Conservation (phyloP, 177 flowering plant genomes). For the Vitis hybrid region DNA sequence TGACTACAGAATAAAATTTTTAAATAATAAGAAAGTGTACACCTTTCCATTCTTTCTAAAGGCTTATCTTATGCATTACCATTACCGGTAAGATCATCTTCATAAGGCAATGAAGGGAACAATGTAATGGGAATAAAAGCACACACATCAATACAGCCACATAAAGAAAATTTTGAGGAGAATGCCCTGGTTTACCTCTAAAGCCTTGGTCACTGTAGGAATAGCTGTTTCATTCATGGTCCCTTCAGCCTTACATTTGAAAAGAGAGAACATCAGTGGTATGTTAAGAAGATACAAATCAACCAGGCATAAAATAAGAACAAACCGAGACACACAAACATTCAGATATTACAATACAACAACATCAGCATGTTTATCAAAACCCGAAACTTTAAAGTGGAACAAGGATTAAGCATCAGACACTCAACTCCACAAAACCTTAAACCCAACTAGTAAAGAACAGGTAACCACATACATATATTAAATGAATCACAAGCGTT, state of each 20-base stretch:
- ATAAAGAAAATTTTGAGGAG: neutral
- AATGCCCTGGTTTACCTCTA: constrained; percentile 52
- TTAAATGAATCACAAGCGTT: no score
- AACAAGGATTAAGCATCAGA: no score
- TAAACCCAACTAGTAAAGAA: no score
- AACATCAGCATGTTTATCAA: no score
- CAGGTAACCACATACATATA: no score
- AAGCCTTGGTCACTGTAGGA: constrained; percentile 59
- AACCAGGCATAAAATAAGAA: no score
- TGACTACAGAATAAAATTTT: neutral
- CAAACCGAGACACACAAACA: no score
- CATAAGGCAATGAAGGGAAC: neutral
- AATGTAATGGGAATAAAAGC: no score
- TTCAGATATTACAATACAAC: no score
- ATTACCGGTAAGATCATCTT: neutral
- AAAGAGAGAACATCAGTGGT: neutral
- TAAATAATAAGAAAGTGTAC: neutral
- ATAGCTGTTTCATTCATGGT: constrained; percentile 68
- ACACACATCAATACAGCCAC: no score
- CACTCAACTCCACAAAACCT: no score
- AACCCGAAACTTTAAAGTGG: no score
- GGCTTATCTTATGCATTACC: neutral
- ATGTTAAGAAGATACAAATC: neutral
- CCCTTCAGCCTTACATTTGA: constrained; percentile 79
- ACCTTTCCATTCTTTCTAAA: neutral